phyloP scores from a whole-genome alignment of 2,329 filamentous ascomycete species.

The Pleurostoma richardsiae region DNA sequence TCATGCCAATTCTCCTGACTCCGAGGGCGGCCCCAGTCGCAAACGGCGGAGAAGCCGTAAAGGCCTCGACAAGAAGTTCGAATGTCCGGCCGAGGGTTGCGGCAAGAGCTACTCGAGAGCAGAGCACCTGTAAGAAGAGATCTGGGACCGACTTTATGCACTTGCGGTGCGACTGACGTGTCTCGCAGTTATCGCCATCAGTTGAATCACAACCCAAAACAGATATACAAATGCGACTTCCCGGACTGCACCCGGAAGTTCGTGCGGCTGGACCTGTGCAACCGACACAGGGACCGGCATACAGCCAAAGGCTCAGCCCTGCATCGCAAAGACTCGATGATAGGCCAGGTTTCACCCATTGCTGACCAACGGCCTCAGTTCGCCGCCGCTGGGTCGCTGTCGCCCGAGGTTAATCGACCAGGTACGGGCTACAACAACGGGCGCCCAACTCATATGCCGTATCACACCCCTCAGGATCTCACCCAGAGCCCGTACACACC shows the following conservation, averaged over 20 bases:
- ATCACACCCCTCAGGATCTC: constrained; percentile 39
- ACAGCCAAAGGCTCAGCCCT: constrained; percentile 73
- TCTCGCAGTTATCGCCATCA: constrained; percentile 72
- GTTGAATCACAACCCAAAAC: constrained; percentile 91
- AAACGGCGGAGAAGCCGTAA: constrained; percentile 71
- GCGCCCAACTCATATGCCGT: constrained; percentile 32
- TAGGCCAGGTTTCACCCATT: constrained; percentile 42
- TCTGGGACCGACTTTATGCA: too few species aligned
- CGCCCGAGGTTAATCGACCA: constrained; percentile 41
- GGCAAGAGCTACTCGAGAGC: constrained; percentile 95
- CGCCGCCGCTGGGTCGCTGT: constrained; percentile 33
- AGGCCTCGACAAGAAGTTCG: constrained; percentile 74
- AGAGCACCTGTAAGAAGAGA: constrained; percentile 73
- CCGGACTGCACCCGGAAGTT: constrained; percentile 87
- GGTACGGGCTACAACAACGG: constrained; percentile 35
- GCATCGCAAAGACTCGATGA: constrained; percentile 66
- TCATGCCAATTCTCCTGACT: constrained; percentile 45
- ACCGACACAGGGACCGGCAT: constrained; percentile 77
- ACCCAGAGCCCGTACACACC: constrained; percentile 41
- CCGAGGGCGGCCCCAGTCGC: constrained; percentile 42
- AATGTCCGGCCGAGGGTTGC: constrained; percentile 80
- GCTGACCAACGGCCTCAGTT: constrained; percentile 34
- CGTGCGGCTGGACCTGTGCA: constrained; percentile 87
- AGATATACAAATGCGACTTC: constrained; percentile 91
- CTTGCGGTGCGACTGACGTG: too few species aligned